These are phyloP conservation scores for Annulohypoxylon truncatum DNA, from an alignment of 2,329 filamentous ascomycete genomes.

Conservation along the genomic window DNA sequence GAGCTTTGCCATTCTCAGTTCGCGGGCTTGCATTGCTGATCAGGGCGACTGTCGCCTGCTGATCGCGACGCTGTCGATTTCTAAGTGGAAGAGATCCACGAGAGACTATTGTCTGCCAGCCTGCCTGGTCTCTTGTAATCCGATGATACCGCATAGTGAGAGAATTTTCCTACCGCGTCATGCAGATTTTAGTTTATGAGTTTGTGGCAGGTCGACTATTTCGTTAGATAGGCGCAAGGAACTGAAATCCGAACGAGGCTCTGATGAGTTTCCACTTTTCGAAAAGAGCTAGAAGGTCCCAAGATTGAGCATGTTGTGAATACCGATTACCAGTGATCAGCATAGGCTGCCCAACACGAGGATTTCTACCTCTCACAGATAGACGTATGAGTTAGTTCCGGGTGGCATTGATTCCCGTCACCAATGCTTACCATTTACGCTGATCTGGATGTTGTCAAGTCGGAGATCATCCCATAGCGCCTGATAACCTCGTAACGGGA, in stretches of 20 bases:
- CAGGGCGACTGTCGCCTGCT: conserved; percentile 31
- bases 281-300: conserved; percentile 23
- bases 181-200: conserved; percentile 15
- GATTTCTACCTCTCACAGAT: conserved; percentile 15
- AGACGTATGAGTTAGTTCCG: conserved; percentile 14
- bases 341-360: conserved; percentile 28
- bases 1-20: conserved; percentile 20
- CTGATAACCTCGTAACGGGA: conserved; percentile 28
- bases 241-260: conserved; percentile 35
- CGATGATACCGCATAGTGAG: conserved; percentile 14
- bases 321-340: conserved; percentile 21
- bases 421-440: conserved; percentile 19
- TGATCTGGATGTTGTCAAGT: conserved; percentile 18
- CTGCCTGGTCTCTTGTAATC: conserved; percentile 13
- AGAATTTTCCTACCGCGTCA: conserved; percentile 19
- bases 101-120: conserved; percentile 5
- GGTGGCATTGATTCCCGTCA: conserved; percentile 18
- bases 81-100: conserved; percentile 33
- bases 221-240: conserved; percentile 12
- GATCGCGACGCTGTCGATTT: conserved; percentile 27
- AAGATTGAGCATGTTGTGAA: conserved; percentile 20
- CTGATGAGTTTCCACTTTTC: conserved; percentile 32
- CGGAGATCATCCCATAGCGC: conserved; percentile 12
- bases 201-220: conserved; percentile 20
- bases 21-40: conserved; percentile 34